phyloP scores from a whole-genome alignment of 73 alveolate species.

The Urostyla sp. region DNA sequence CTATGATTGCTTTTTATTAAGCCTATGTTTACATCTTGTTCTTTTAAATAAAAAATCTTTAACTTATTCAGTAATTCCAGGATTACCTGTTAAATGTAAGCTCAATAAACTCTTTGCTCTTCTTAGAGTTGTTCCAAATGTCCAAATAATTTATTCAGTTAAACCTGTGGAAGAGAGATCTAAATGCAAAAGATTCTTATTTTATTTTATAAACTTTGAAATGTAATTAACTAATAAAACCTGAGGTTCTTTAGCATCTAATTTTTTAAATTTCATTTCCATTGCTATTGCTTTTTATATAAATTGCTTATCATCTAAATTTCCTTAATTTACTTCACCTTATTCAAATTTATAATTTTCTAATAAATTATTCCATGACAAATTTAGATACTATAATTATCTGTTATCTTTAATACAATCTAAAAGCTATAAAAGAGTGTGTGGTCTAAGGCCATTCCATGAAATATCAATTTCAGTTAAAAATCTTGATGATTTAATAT shows the following conservation, averaged over 20 bases:
- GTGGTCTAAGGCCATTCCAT: slow-evolving; percentile 40
- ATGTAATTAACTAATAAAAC: not conserved
- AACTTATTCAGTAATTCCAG: slow-evolving; percentile 24
- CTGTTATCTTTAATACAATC: slow-evolving; percentile 13
- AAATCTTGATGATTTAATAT: not conserved
- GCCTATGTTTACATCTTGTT: slow-evolving; percentile 11
- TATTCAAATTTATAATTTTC: not conserved
- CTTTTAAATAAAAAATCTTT: slow-evolving; percentile 9
- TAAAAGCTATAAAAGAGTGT: not conserved
- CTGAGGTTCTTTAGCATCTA: not conserved
- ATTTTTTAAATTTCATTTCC: not conserved
- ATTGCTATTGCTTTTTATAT: not conserved
- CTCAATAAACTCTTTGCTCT: slow-evolving; percentile 29
- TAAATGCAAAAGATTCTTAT: slow-evolving; percentile 36
- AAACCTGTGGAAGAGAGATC: slow-evolving; percentile 45
- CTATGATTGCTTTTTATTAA: not conserved
- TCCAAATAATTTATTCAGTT: slow-evolving; percentile 20
- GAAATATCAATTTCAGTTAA: slow-evolving; percentile 43
- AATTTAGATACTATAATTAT: slow-evolving; percentile 17
- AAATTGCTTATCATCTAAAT: not conserved
- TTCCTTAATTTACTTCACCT: not conserved
- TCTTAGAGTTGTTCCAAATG: slow-evolving; percentile 40
- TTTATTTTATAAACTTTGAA: slow-evolving; percentile 39
- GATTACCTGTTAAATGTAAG: slow-evolving; percentile 57
- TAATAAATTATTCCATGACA: slow-evolving; percentile 41